phyloP scores from a whole-genome alignment of 2,329 filamentous ascomycete species.

The Cladobotryum mycophilum region DNA sequence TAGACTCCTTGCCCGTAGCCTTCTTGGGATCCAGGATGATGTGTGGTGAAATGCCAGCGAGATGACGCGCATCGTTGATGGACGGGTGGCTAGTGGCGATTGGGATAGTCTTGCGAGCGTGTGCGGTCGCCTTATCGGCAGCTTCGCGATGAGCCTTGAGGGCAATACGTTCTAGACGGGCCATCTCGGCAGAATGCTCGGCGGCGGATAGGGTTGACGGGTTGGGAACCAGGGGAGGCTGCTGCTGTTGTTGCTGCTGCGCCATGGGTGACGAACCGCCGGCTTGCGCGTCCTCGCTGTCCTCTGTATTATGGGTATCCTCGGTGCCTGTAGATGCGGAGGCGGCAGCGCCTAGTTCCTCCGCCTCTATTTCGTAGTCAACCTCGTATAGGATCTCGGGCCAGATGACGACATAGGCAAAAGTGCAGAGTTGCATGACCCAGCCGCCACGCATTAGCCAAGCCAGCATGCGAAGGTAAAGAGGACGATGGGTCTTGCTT shows the following conservation, averaged over 20 bases:
- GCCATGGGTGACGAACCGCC: conserved; percentile 4
- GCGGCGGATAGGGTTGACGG: conserved; percentile 25
- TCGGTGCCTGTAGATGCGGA: conserved; percentile 8
- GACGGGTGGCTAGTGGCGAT: conserved; percentile 48
- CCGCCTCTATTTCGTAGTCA: conserved; percentile 61
- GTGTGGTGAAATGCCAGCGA: conserved; percentile 53
- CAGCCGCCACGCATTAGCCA: conserved; percentile 91
- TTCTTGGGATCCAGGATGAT: conserved; percentile 73
- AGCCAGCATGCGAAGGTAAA: conserved; percentile 84
- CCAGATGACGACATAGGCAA: conserved; percentile 80
- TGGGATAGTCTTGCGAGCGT: conserved; percentile 46
- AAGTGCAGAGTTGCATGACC: conserved; percentile 89
- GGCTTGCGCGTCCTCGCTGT: conserved; percentile 3
- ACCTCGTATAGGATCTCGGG: conserved; percentile 79
- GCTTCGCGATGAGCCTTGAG: conserved; percentile 48
- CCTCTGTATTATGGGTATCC: conserved; percentile 8
- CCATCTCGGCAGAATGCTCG: conserved; percentile 53
- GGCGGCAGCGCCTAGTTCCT: conserved; percentile 45
- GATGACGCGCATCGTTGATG: conserved; percentile 49
- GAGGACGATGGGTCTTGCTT: conserved; percentile 76
- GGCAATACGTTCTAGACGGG: conserved; percentile 54
- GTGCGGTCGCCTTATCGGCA: conserved; percentile 50
- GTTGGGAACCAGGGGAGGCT: conserved; percentile 12
- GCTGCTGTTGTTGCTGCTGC: conserved; percentile 6
- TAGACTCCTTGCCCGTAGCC: conserved; percentile 69